These are phyloP conservation scores for Trametes sanguinea DNA, from an alignment of 768 basidiomycete species.

Conservation along the genomic window DNA sequence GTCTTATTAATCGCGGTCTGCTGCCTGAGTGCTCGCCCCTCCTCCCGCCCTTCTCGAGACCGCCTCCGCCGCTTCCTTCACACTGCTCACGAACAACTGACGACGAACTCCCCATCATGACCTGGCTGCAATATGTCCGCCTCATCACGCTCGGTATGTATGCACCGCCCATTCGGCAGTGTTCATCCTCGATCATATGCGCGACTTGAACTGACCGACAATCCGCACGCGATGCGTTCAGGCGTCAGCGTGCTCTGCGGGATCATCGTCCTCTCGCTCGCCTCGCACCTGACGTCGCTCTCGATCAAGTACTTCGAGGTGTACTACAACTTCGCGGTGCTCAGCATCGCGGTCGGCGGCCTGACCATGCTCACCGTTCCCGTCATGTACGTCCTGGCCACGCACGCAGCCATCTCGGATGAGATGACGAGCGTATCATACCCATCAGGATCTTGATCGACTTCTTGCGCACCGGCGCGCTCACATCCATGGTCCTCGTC, in stretches of 20 bases:
- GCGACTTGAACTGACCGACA: too few species aligned
- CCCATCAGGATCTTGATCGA: constrained; percentile 30
- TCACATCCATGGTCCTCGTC: constrained; percentile 34
- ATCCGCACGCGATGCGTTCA: not conserved
- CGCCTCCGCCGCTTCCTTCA: too few species aligned
- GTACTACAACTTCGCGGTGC: constrained; percentile 20
- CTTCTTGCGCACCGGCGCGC: constrained; percentile 29
- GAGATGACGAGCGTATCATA: too few species aligned
- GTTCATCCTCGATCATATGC: not conserved
- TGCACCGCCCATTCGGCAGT: not conserved
- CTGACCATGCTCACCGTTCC: constrained; percentile 24
- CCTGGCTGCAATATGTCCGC: constrained; percentile 19
- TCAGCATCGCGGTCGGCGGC: constrained; percentile 26
- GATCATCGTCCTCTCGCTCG: constrained; percentile 18
- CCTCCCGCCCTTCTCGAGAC: too few species aligned
- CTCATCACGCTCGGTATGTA: constrained; percentile 18
- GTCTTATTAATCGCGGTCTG: too few species aligned
- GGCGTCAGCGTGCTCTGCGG: constrained; percentile 14
- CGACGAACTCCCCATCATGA: not conserved
- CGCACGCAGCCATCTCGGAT: not conserved
- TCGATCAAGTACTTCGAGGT: constrained; percentile 12
- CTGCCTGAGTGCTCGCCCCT: too few species aligned
- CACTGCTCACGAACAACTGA: not conserved
- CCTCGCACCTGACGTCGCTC: constrained; percentile 12
- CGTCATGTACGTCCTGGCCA: constrained; percentile 22